Evolutionary conservation across 805 yeast genomes (phyloP).

Genomic region (Pichia heedii): DNA sequence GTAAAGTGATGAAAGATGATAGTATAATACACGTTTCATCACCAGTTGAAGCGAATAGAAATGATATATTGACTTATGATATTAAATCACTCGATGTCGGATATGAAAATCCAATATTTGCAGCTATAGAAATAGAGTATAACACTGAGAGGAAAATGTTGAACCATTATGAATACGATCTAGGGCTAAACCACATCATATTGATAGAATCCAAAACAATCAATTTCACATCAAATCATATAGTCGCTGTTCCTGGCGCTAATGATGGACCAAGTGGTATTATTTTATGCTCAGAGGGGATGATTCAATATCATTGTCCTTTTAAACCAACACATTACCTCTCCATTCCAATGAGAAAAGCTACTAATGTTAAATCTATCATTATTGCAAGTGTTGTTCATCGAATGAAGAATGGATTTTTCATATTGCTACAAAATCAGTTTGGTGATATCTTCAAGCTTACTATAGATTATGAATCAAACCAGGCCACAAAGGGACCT

Average conservation of each 20-base stretch:
- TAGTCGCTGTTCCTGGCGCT: slow-evolving; percentile 67
- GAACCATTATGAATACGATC: slow-evolving; percentile 72
- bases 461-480: slow-evolving; percentile 38
- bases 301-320: slow-evolving; percentile 42
- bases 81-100: slow-evolving; percentile 63
- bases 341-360: slow-evolving; percentile 46
- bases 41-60: slow-evolving; percentile 61
- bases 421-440: slow-evolving; percentile 60
- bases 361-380: slow-evolving; percentile 10
- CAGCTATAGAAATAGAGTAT: slow-evolving; percentile 61
- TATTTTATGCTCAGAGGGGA: slow-evolving; percentile 50
- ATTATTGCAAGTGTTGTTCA: slow-evolving; percentile 59
- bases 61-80: slow-evolving; percentile 41
- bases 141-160: slow-evolving; percentile 28
- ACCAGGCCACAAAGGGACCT: slow-evolving; percentile 26
- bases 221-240: slow-evolving; percentile 34
- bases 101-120: slow-evolving; percentile 78
- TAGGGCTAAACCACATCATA: slow-evolving; percentile 73
- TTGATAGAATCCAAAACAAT: slow-evolving; percentile 37
- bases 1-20: slow-evolving; percentile 44
- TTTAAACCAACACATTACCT: slow-evolving; percentile 29
- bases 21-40: slow-evolving; percentile 48
- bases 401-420: slow-evolving; percentile 51
- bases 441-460: slow-evolving; percentile 72
- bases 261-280: slow-evolving; percentile 65